Conservation (phyloP, 2,329 filamentous ascomycete species). For the Fusarium concolor region DNA sequence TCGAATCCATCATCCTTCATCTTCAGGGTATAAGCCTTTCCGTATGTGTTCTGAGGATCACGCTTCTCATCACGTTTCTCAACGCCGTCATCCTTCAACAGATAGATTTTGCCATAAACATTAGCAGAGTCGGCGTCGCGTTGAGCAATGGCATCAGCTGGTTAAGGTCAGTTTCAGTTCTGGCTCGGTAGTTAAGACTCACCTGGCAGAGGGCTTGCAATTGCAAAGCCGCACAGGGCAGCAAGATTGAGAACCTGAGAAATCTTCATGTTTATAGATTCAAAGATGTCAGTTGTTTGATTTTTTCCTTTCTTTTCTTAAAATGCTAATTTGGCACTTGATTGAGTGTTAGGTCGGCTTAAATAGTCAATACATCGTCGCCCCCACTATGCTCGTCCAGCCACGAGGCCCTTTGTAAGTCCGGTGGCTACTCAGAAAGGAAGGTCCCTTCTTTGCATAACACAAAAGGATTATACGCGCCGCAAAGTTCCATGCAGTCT, state of each 20-base stretch:
- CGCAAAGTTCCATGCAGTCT: too few species aligned
- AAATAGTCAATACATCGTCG: background rate
- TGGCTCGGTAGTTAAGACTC: rapidly evolving
- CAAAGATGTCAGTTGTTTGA: too few species aligned
- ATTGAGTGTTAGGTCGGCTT: rapidly evolving
- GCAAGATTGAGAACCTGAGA: background rate
- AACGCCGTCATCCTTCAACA: background rate
- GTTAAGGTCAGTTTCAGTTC: background rate
- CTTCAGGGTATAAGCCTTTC: background rate
- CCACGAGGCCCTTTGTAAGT: rapidly evolving
- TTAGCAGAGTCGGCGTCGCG: background rate
- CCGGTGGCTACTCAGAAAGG: background rate
- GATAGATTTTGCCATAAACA: background rate
- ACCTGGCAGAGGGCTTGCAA: slow-evolving; percentile 1
- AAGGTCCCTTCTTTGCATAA: background rate
- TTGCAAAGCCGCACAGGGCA: background rate
- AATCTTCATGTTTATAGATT: background rate
- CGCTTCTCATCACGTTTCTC: background rate
- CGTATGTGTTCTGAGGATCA: background rate
- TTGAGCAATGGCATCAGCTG: background rate
- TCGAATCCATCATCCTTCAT: background rate
- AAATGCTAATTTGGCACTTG: rapidly evolving
- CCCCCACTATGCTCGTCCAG: rapidly evolving
- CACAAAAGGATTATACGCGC: background rate
- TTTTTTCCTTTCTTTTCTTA: background rate